Base-by-base conservation (phyloP, 176 grass and related monocot species). In the Eragrostis nindensis region DNA sequence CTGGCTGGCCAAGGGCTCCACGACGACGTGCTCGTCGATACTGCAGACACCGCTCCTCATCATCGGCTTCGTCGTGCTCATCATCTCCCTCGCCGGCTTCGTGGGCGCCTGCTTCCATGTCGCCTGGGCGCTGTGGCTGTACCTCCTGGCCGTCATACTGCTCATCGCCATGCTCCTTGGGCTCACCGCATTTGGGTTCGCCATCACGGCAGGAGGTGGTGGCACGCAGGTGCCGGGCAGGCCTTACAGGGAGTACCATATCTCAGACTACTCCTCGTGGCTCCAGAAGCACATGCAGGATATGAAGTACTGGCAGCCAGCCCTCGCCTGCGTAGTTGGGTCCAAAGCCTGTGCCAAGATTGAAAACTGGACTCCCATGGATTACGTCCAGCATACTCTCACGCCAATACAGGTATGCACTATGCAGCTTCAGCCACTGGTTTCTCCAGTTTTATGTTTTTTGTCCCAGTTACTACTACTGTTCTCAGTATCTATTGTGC, bases 61-160 rank as follows among this genome's bases (percentile, higher is more conserved):
- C 21, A 53, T 93, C 68, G 96, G 96, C 70, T 95, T 99, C 76
- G 38, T 83, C 3, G 78, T 94, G 22, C 88, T 98, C 68, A 47
- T 98, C 61, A 73, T 98, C 47, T 99, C 96, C 14, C 88, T 99
- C 0, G 88, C 90, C 8, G 96, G 96, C 0, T 93, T 99, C 25
- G 88, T 99, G n/a, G 96, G 96, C 17, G 92, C 96, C 0, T 99
- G 96, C 91, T 99, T 93, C 88, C 85, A 91, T 26, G 90, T 95
- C 7, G 90, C 92, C 5, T 93, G 92, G 92, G 95, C 92, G 3
- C 86, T 98, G 27, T 91, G 96, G 88, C 86, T 99, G 39, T 99
- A 95, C 84, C 92, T 99, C 76, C 9, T 90, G 40, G 84, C 85
- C 70, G 82, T 99, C 74, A 73, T 95, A 7, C 21, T 93, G 62